phyloP scores from a whole-genome alignment of 495 filamentous ascomycete genomes.

The Thermothielavioides terrestris region DNA sequence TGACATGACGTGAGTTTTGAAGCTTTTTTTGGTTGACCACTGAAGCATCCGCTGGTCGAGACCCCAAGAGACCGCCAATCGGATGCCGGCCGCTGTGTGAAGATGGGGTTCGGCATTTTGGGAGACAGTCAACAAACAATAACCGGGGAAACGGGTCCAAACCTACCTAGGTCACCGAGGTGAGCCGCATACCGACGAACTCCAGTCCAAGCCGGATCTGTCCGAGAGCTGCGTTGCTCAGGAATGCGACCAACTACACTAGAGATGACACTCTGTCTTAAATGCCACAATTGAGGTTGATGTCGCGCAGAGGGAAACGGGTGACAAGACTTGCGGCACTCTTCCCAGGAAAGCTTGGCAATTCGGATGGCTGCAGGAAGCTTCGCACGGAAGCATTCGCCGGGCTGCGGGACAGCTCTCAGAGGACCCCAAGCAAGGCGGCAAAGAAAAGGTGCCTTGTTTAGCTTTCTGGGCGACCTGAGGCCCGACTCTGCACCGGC shows the following conservation, averaged over 20 bases:
- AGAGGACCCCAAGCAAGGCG: not conserved
- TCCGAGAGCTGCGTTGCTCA: too few relatives aligned
- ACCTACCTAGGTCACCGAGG: slow-evolving; percentile 14
- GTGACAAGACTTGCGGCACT: not conserved
- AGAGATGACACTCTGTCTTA: not conserved
- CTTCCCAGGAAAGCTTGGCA: not conserved
- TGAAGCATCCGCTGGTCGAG: slow-evolving; percentile 3
- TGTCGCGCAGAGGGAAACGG: slow-evolving; percentile 1
- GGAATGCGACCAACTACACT: not conserved
- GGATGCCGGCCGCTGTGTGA: slow-evolving; percentile 2
- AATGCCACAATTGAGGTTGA: not conserved
- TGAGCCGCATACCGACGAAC: slow-evolving; percentile 14
- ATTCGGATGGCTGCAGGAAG: slow-evolving; percentile 1
- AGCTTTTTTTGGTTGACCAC: slow-evolving; percentile 1
- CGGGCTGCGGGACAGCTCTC: not conserved
- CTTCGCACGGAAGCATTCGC: not conserved
- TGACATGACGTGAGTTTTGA: slow-evolving; percentile 6
- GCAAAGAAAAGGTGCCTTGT: not conserved
- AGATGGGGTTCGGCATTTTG: slow-evolving; percentile 6
- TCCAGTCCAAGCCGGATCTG: slow-evolving; percentile 6
- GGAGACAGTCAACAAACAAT: slow-evolving; percentile 20
- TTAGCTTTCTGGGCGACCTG: too few relatives aligned
- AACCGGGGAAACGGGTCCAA: slow-evolving; percentile 6
- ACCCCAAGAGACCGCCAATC: slow-evolving; percentile 5
- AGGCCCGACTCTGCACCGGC: slow-evolving; percentile 1